Evolutionary conservation across 108 stramenopile species (phyloP), one percentile per base, ranked within the genome.

Genomic region (Pseudonitzschia multistriata): DNA sequence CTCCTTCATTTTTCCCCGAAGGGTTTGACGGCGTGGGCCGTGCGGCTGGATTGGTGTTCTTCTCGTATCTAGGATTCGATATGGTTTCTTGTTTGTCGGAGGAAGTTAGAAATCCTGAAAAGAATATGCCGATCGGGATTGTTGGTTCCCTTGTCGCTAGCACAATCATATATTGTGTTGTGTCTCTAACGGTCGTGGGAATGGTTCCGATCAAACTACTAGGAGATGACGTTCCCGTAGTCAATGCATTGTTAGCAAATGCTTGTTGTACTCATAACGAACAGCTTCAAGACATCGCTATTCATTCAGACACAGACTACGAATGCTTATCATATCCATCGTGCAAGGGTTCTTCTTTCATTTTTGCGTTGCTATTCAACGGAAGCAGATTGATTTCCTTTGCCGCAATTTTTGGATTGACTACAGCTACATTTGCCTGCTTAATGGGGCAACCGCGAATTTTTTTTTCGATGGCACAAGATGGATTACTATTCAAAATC

Each of bases 71-170:
- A 29, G 80, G 80, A 11, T 84, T 84, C 60, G 83, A 84, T 37
- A 81, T 81, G 80, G 77, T 78, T 25, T 65, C 77, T 21, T 81
- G 76, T 73, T 71, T 84, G n/a, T 78, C 81, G 0, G 85, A 85
- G 70, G 85, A 85, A 66, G 85, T 85, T 1, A 61, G 72, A 67
- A 66, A 80, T 37, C 85, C 85, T n/a, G 80, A 82, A 45, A 50
- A 57, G 28, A 81, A 82, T 62, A 85, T 85, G 85, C 85, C 85
- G 3, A 75, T 85, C 64, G 85, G 85, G 4, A 85, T 85, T 61
- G 73, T 85, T 53, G 81, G 79, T 15, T 76, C 74, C 24, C 71
- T 85, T 21, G 35, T 75, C 10, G 73, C 66, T 13, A 77, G 79
- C 21, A 75, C 76, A 62, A 52, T 53, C 52, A 74, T 85, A 2